Base-by-base conservation (phyloP, 495 filamentous ascomycete species). In the Xylaria nigripes region DNA sequence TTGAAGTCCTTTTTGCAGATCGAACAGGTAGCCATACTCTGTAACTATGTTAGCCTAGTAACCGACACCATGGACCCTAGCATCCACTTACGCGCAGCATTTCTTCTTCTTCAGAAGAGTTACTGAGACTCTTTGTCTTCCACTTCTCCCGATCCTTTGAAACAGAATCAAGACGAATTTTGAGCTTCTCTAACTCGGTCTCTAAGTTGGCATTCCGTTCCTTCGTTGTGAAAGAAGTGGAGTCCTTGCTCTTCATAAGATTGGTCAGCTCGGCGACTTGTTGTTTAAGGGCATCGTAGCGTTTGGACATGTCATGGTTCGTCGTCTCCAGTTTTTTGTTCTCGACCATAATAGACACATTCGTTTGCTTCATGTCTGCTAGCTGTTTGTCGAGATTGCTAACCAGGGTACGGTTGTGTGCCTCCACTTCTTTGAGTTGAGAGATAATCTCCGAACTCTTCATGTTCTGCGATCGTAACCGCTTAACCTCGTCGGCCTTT, bases 361-460 rank as follows among this genome's bases (percentile, higher is more conserved):
- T 77, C 16, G 83, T 81, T 58, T 89, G 86, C 68, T 84, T 88
- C 56, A 86, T 71, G 66, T 96, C 89, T 34, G 81, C 83, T 42
- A 87, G 67, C 65, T 96, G 90, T 72, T 95, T 95, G 70, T 98
- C 94, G 48, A 95, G 74, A 58, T 87, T 93, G 51, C 81, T 78
- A n/a, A 91, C 70, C 15, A 94, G 70, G 8, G 62, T 66, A 30
- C 72, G 61, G 57, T 73, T 76, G 72, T 81, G 60, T 65, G 76
- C 73, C 57, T 96, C 94, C 2, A 89, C 81, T 38, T 97, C 91
- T 76, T 97, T 97, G 49, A 96, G 76, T 54, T 93, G 85, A 1
- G 88, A 79, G 29, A 98, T 89, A 57, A 97, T 93, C 63, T 97
- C 94, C 0, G 89, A 91, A 44, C 87, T 92, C 72, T 93, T 93